Conservation (phyloP, 1,139 yeast genomes). For the Candida sojae region DNA sequence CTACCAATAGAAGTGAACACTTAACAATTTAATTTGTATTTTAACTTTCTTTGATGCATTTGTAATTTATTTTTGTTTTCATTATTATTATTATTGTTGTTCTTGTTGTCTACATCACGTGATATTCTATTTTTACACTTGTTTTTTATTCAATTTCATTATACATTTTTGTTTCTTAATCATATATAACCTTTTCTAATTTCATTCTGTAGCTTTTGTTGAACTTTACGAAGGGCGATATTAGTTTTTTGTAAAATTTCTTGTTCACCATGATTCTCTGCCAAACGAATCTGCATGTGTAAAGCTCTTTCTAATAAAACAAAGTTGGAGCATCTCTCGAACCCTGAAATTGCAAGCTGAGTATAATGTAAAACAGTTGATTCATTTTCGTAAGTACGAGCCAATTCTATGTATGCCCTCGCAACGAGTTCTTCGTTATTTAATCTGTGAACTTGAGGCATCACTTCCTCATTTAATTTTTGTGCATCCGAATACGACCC, state of each 20-base stretch:
- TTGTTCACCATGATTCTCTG: conserved; percentile 16
- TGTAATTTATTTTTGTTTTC: too few species aligned
- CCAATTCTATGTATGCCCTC: conserved; percentile 38
- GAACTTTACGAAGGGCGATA: not conserved
- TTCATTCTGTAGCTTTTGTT: conserved; percentile 19
- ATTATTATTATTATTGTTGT: not conserved
- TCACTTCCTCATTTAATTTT: conserved; percentile 31
- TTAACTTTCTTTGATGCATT: conserved; percentile 1
- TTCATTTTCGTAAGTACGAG: conserved; percentile 24
- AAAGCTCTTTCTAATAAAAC: conserved; percentile 32
- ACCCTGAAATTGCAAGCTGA: conserved; percentile 46
- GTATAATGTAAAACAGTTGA: conserved; percentile 34
- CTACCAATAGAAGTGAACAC: not conserved
- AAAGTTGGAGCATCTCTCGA: conserved; percentile 31
- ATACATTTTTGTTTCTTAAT: not conserved
- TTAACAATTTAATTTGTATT: not conserved
- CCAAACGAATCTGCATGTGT: conserved; percentile 36
- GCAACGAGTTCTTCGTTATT: conserved; percentile 36
- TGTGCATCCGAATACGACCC: conserved; percentile 38
- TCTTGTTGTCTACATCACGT: not conserved
- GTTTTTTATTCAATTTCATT: not conserved
- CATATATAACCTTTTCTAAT: conserved; percentile 2
- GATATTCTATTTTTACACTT: too few species aligned
- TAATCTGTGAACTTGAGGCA: conserved; percentile 41
- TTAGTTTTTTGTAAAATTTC: not conserved